Evolutionary conservation across 768 basidiomycete genomes (phyloP).

Genomic region (Naganishia friedmannii): DNA sequence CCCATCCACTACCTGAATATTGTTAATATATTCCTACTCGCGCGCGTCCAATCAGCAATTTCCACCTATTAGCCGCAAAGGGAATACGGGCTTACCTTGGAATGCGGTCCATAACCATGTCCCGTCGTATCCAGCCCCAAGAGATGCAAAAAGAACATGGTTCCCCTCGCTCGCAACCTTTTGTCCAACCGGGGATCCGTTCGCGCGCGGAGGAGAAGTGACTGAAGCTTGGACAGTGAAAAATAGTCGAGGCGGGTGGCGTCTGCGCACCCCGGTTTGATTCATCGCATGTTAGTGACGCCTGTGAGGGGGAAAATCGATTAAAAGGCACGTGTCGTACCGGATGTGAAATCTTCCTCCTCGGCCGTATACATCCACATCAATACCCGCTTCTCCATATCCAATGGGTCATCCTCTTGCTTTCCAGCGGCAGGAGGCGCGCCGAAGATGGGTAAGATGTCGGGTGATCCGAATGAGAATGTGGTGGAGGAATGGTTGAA

Average conservation of each 20-base stretch:
- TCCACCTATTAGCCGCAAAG: background rate
- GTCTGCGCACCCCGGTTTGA: conserved; percentile 56
- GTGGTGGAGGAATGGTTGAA: conserved; percentile 77
- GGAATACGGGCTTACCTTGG: conserved; percentile 56
- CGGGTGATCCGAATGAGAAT: conserved; percentile 81
- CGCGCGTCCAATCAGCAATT: background rate
- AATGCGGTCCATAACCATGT: conserved; percentile 79
- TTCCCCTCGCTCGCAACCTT: conserved; percentile 61
- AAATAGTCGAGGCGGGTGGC: conserved; percentile 73
- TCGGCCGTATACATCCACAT: conserved; percentile 74
- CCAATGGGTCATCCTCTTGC: conserved; percentile 27
- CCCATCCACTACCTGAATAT: conserved; percentile 72
- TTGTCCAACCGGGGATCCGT: conserved; percentile 57
- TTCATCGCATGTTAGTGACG: too few relatives aligned
- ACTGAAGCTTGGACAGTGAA: conserved; percentile 69
- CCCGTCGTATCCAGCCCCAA: conserved; percentile 82
- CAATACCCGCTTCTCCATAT: conserved; percentile 58
- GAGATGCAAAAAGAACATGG: conserved; percentile 78
- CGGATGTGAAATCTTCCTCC: conserved; percentile 83
- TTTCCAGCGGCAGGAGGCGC: conserved; percentile 58
- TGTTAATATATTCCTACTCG: conserved; percentile 75
- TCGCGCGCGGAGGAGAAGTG: conserved; percentile 65
- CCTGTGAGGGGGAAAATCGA: too few relatives aligned
- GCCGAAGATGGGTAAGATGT: conserved; percentile 83
- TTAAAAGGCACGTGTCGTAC: too few relatives aligned